Conservation (phyloP, 768 basidiomycete genomes). For the Leccinum subtestaceum region DNA sequence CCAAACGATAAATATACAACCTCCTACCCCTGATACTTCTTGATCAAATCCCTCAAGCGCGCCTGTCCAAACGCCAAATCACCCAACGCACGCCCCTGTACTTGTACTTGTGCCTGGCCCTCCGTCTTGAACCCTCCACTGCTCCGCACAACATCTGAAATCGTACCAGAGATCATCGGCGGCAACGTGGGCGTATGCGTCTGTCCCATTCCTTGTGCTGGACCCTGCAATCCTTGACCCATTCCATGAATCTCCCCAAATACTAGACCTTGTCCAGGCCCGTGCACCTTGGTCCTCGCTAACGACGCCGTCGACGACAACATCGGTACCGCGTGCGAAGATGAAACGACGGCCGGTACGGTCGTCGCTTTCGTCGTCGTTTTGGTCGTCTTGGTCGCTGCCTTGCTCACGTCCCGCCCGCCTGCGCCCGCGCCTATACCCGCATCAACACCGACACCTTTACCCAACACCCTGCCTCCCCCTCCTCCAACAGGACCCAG, state of each 20-base stretch:
- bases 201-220: conserved; percentile 10
- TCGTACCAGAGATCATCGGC: conserved; percentile 35
- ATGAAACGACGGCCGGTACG: conserved; percentile 66
- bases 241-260: neutral
- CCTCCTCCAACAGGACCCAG: neutral
- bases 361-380: conserved; percentile 61
- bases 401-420: conserved; percentile 11
- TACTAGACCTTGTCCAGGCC: conserved; percentile 17
- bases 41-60: conserved; percentile 71
- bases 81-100: conserved; percentile 23
- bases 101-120: neutral
- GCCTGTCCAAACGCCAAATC: conserved; percentile 78
- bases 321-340: conserved; percentile 69
- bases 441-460: conserved; percentile 5
- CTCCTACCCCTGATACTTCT: conserved; percentile 66
- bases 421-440: neutral
- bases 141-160: conserved; percentile 16
- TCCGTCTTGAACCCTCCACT: neutral
- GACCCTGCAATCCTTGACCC: neutral
- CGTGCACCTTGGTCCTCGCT: conserved; percentile 43
- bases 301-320: conserved; percentile 77
- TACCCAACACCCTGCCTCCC: conserved; percentile 6
- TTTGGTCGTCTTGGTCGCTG: conserved; percentile 44
- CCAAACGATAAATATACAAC: neutral
- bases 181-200: conserved; percentile 22